A percentile compares a stretch with the other conserved stretches of the same genome.
Conservation (phyloP, 2,329 filamentous ascomycete species). For the Monosporascus sp. region DNA sequence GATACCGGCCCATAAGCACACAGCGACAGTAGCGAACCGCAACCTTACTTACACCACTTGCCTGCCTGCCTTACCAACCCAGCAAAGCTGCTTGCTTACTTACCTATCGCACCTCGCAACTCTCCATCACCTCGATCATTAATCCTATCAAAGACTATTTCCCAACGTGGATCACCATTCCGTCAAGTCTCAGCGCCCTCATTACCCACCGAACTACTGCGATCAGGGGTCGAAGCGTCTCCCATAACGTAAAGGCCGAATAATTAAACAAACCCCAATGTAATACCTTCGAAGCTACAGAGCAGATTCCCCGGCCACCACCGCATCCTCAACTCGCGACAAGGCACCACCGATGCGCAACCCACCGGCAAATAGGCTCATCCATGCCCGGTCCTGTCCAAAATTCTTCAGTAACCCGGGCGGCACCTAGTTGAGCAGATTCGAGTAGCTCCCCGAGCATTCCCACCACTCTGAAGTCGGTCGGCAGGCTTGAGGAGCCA, state of each 20-base stretch:
- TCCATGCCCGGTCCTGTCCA: not conserved
- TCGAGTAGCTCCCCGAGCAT: slow-evolving; percentile 5
- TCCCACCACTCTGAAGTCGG: slow-evolving; percentile 14
- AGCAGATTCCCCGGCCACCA: not conserved
- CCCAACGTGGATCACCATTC: no score
- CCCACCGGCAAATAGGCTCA: not conserved
- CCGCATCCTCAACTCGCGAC: not conserved
- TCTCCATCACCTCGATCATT: no score
- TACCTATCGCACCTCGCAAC: no score
- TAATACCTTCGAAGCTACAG: not conserved
- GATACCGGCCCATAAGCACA: no score
- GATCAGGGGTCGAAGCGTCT: no score
- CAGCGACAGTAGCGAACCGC: no score
- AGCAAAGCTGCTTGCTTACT: no score
- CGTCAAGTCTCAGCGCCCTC: no score
- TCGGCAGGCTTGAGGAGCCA: slow-evolving; percentile 8
- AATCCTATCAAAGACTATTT: no score
- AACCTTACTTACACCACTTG: no score
- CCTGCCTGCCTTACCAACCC: no score
- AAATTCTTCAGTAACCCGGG: not conserved
- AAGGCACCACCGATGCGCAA: not conserved
- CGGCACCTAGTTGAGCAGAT: not conserved
- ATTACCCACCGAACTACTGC: no score
- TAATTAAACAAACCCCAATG: not conserved
- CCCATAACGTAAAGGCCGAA: not conserved